Conservation (phyloP, 352 stramenopile species). For the Phytopythium mirpurense region DNA sequence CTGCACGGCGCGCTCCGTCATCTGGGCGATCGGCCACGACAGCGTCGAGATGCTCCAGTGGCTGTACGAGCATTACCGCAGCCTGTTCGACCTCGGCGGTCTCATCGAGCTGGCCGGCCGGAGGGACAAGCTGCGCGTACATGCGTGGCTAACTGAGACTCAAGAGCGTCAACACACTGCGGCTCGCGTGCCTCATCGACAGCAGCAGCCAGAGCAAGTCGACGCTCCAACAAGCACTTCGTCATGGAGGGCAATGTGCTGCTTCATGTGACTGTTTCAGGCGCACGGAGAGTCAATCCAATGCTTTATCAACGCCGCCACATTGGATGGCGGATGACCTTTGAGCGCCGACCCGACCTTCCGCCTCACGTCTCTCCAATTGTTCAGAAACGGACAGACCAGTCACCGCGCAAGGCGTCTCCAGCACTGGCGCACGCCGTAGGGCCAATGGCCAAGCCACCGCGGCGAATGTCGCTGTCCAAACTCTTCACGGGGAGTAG, state of each 20-base stretch:
- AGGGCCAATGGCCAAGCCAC: constrained; percentile 6
- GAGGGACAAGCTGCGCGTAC: constrained; percentile 3
- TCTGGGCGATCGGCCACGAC: constrained; percentile 11
- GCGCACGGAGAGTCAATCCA: too few relatives aligned
- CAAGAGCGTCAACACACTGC: not conserved
- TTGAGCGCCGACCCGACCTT: not conserved
- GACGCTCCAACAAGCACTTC: not conserved
- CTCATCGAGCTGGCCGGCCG: constrained; percentile 15
- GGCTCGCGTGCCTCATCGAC: not conserved
- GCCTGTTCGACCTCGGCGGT: constrained; percentile 11
- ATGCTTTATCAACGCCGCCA: too few relatives aligned
- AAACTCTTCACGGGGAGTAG: constrained; percentile 11
- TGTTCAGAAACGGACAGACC: not conserved
- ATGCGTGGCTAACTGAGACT: not conserved
- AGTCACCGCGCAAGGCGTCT: too few relatives aligned
- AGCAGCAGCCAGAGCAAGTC: not conserved
- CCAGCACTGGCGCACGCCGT: too few relatives aligned
- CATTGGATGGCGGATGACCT: not conserved
- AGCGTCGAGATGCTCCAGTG: constrained; percentile 15
- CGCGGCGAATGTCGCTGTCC: constrained; percentile 14
- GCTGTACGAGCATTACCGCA: constrained; percentile 14
- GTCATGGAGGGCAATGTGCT: not conserved
- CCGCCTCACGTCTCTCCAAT: not conserved
- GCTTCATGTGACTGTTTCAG: constrained; percentile 1
- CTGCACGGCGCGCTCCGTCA: constrained; percentile 16